Conservation (phyloP, 2,329 filamentous ascomycete genomes). For the Tolypocladium pustulatum region DNA sequence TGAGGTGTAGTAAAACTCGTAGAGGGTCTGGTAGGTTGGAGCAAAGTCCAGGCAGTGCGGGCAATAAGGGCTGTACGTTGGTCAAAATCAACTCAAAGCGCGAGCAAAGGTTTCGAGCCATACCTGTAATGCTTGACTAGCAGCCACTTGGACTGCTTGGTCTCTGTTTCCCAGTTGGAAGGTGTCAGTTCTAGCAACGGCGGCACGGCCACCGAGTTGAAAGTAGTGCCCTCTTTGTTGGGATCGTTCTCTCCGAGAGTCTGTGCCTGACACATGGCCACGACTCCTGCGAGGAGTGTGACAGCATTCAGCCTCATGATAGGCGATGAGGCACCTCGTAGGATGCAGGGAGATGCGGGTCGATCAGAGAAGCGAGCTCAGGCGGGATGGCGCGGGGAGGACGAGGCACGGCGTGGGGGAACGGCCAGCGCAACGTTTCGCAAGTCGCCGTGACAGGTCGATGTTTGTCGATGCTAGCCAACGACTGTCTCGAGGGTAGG, state of each 20-base stretch:
- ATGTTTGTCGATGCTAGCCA: background rate
- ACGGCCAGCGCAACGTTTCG: background rate
- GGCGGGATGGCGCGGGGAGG: background rate
- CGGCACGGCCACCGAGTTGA: slow-evolving; percentile 58
- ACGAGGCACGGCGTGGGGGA: background rate
- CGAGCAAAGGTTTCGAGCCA: background rate
- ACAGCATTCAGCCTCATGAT: slow-evolving; percentile 25
- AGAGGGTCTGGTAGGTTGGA: slow-evolving; percentile 80
- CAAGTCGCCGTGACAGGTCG: background rate
- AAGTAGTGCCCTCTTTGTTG: slow-evolving; percentile 39
- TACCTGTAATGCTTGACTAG: slow-evolving; percentile 61
- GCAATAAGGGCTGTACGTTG: slow-evolving; percentile 41
- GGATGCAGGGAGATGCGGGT: background rate
- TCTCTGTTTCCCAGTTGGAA: slow-evolving; percentile 44
- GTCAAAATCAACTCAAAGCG: slow-evolving; percentile 11
- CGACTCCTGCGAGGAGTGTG: slow-evolving; percentile 34
- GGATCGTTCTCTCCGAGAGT: slow-evolving; percentile 22
- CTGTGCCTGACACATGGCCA: slow-evolving; percentile 21
- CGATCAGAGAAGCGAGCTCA: background rate
- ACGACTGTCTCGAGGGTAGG: background rate
- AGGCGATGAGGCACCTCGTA: slow-evolving; percentile 5
- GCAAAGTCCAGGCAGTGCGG: slow-evolving; percentile 70
- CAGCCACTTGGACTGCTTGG: slow-evolving; percentile 41
- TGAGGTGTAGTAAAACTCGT: slow-evolving; percentile 91
- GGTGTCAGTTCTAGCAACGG: slow-evolving; percentile 51